Base-by-base conservation (phyloP, 306 rosid species). In the Sicyos edulis region DNA sequence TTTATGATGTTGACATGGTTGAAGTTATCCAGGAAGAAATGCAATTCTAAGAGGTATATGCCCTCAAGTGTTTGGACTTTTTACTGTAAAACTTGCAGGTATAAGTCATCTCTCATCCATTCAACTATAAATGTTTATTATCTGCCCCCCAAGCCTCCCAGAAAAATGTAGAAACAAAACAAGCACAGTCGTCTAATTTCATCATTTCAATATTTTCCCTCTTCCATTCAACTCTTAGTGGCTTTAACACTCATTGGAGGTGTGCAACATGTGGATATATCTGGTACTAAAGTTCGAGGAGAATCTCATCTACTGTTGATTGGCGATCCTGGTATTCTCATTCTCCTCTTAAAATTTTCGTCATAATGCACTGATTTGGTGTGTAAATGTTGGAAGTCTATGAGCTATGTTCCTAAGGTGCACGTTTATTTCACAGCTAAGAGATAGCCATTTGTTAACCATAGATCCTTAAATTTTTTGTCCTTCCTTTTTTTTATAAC, bases 61-160 rank as follows among this genome's bases (percentile, higher is more conserved):
- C 86, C 96, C 98, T 53, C 98, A 92, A 84, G 76, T 92, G 69
- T 90, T 85, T 83, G 98, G 93, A 78, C 96, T 92, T 76, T 90
- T 90, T 74, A 92, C 96, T 20, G 96, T 90, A 78, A 92, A 92
- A 85, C 91, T 92, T 77, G 96, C 98, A 71, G 98, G 98, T 92
- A 79, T 75, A 61, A 13, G 71, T 74, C 72, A 70, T 73, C 67
- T 59, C 34, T 53, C 72, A 52, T 52, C 53, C 19, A 37, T 14
- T 29, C 20, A 32, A 11, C 16, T 49, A 34, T 1, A 44, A 16
- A 37, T 15, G 10, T n/a, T 16, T 42, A 42, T 8, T 42, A 42
- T 42, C 10, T 42, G 9, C 47, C 47, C 47, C 47, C 47, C 47
- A 42, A 42, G 14, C 29, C 56, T 15, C 17, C 9, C 54, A 9